These are phyloP conservation scores for Datisca glomerata DNA, from an alignment of 306 rosid species.

Conservation along the genomic window DNA sequence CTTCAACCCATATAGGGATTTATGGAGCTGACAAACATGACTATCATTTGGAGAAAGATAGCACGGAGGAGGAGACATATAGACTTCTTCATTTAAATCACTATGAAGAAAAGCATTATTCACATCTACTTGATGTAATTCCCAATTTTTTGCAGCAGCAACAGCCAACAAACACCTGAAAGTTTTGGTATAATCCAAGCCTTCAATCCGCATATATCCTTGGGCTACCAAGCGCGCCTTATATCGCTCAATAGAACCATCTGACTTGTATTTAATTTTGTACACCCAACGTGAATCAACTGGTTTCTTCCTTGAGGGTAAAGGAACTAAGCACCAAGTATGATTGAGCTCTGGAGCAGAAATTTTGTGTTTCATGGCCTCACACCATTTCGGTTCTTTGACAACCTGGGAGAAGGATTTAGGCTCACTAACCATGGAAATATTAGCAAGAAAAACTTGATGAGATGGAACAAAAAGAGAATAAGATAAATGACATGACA, in stretches of 20 bases:
- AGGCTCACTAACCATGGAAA: neutral
- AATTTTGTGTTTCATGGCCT: neutral
- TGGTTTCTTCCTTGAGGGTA: neutral
- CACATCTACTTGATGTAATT: slow-evolving; percentile 9
- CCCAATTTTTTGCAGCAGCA: neutral
- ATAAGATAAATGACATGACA: neutral
- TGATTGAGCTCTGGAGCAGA: neutral
- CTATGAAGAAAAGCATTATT: no score
- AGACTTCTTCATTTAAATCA: neutral
- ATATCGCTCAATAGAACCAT: neutral
- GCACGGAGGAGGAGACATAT: neutral
- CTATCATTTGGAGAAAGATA: neutral
- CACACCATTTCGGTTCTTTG: neutral
- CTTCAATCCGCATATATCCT: neutral
- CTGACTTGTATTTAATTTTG: neutral
- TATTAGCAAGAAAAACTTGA: neutral
- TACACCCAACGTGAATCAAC: neutral
- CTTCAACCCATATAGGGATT: slow-evolving; percentile 3
- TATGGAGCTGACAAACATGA: neutral
- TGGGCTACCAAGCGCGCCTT: neutral
- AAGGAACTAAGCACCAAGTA: neutral
- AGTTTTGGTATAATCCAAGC: neutral
- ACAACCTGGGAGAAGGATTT: neutral
- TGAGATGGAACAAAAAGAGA: neutral
- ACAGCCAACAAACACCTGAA: neutral